Conservation (phyloP, 2,329 filamentous ascomycete species). For the Talaromyces sp. region DNA sequence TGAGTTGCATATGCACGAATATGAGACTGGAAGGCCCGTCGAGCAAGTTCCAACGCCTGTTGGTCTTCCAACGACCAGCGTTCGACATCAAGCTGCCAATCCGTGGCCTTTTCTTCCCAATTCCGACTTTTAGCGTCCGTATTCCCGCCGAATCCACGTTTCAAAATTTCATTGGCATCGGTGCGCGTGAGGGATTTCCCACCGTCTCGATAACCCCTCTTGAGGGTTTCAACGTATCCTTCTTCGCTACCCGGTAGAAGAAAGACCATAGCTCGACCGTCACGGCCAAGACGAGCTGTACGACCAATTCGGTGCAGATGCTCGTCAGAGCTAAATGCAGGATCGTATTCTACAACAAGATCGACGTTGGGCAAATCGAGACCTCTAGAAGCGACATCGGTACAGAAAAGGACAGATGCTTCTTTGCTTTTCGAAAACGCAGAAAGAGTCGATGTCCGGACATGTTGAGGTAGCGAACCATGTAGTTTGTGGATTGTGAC, state of each 20-base stretch:
- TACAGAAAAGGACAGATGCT: constrained; percentile 82
- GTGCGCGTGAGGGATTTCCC: constrained; percentile 61
- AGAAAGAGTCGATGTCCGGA: constrained; percentile 79
- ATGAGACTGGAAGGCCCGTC: constrained; percentile 84
- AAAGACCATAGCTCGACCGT: constrained; percentile 84
- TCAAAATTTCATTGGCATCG: constrained; percentile 62
- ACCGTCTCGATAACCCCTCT: constrained; percentile 62
- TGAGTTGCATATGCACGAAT: constrained; percentile 95
- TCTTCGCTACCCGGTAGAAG: constrained; percentile 88
- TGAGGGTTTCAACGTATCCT: constrained; percentile 75
- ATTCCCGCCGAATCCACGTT: constrained; percentile 57
- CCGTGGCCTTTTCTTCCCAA: constrained; percentile 64
- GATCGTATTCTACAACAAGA: constrained; percentile 92
- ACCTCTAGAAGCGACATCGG: constrained; percentile 91
- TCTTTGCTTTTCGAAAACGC: constrained; percentile 71
- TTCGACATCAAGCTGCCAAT: constrained; percentile 63
- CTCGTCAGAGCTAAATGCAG: constrained; percentile 87
- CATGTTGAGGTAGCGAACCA: constrained; percentile 81
- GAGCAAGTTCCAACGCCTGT: constrained; percentile 71
- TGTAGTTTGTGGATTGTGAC: constrained; percentile 84
- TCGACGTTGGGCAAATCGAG: constrained; percentile 94
- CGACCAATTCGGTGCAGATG: constrained; percentile 92
- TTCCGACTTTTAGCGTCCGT: constrained; percentile 41
- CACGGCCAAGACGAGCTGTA: constrained; percentile 85
- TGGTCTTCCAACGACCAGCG: constrained; percentile 61